These are phyloP conservation scores for Butyriboletus loyo DNA, from an alignment of 768 basidiomycete genomes.

Conservation along the genomic window DNA sequence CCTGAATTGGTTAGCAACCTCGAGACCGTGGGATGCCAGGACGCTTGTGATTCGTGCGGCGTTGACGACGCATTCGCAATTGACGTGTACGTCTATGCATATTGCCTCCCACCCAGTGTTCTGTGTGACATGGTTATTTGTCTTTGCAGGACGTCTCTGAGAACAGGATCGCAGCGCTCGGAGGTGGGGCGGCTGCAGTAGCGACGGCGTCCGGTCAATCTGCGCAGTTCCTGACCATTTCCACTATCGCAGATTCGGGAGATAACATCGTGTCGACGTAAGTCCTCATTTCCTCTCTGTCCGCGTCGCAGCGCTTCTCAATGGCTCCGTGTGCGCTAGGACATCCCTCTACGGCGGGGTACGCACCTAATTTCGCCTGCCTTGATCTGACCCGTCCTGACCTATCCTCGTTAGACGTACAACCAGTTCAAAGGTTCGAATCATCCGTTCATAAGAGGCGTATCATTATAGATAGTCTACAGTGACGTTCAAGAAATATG, in stretches of 20 bases:
- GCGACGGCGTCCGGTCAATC: constrained; percentile 56
- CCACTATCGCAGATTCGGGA: constrained; percentile 48
- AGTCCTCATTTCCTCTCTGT: constrained; percentile 16
- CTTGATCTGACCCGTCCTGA: background rate
- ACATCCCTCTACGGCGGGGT: constrained; percentile 61
- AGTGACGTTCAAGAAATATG: constrained; percentile 56
- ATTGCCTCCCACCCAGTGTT: background rate
- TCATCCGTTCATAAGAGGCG: background rate
- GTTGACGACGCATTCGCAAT: too few relatives aligned
- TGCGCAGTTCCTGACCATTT: constrained; percentile 60
- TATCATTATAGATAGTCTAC: background rate
- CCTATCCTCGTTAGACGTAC: constrained; percentile 41
- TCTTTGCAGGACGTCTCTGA: constrained; percentile 55
- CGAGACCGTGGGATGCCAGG: too few relatives aligned
- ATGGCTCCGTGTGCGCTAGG: constrained; percentile 22
- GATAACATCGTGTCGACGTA: constrained; percentile 67
- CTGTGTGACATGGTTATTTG: background rate
- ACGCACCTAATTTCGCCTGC: constrained; percentile 15
- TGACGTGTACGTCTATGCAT: constrained; percentile 37
- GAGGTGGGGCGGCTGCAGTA: constrained; percentile 60
- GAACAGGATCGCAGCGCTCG: constrained; percentile 60
- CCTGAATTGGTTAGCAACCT: too few relatives aligned
- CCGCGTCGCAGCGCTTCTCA: background rate
- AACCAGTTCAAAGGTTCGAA: constrained; percentile 58
- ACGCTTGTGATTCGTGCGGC: too few relatives aligned